A percentile compares a stretch with the other conserved stretches of the same genome.
These are phyloP conservation scores for Candida anutae DNA, from an alignment of 1,139 yeast genomes.

Conservation along the genomic window DNA sequence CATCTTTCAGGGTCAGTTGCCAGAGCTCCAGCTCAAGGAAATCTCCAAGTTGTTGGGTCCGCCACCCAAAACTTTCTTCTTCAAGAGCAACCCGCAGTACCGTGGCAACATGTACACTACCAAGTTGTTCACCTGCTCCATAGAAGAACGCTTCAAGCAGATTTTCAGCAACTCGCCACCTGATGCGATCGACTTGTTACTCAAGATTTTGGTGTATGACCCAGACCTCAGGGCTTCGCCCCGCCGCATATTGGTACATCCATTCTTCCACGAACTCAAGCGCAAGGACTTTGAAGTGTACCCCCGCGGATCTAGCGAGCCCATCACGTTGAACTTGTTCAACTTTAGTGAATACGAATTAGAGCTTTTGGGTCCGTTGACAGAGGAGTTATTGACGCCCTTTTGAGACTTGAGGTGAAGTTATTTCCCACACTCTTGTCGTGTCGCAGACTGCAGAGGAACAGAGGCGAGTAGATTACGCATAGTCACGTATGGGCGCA, in stretches of 20 bases:
- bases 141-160: slow-evolving; percentile 58
- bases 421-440: too few species aligned
- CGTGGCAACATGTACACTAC: slow-evolving; percentile 68
- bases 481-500: too few species aligned
- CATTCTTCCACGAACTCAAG: slow-evolving; percentile 64
- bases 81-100: slow-evolving; percentile 65
- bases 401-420: too few species aligned
- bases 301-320: slow-evolving; percentile 44
- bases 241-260: slow-evolving; percentile 59
- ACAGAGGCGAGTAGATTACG: too few species aligned
- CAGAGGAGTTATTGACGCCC: slow-evolving; percentile 23
- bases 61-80: slow-evolving; percentile 67
- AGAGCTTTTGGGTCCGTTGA: slow-evolving; percentile 38
- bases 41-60: slow-evolving; percentile 71
- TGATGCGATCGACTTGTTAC: slow-evolving; percentile 61
- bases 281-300: slow-evolving; percentile 46
- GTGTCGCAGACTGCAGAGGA: too few species aligned
- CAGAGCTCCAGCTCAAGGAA: slow-evolving; percentile 67
- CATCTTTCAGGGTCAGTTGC: slow-evolving; percentile 74
- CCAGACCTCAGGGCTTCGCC: slow-evolving; percentile 65
- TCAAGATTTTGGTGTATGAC: slow-evolving; percentile 64
- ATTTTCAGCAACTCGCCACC: slow-evolving; percentile 64
- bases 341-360: slow-evolving; percentile 49
- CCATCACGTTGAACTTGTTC: slow-evolving; percentile 39
- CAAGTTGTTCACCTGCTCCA: slow-evolving; percentile 55